Base-by-base conservation (phyloP, 495 filamentous ascomycete species). In the Podospora bellae-mahoneyi region DNA sequence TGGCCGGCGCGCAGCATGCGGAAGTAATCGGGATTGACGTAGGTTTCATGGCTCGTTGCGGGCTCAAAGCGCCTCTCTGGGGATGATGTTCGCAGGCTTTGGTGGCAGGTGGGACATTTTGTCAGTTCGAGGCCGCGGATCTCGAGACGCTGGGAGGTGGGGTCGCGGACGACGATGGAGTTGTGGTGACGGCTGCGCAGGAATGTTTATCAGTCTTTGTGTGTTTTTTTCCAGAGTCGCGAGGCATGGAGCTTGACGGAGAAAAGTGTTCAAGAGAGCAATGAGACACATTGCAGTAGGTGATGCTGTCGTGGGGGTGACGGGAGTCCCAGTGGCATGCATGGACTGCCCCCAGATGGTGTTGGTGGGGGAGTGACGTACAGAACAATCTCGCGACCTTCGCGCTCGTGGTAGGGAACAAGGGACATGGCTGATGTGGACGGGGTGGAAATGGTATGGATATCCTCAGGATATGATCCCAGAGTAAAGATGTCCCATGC, bases 21-120 rank as follows among this genome's bases (percentile, higher is more conserved):
- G 78, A 98, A 99, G 79, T 99, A 99, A 30, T 92, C 88, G 16
- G 92, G 92, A 71, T 90, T 90, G 68, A 97, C 87, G 76, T 94
- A 97, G 67, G 88, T 87, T 1, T 88, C 80, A 26, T 79, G 77
- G 9, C 75, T 72, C 34, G 16, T 48, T n/a, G 61, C 1, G 5
- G 80, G 64, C 7, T 83, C 84, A 65, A 76, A 82, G 64, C 80
- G 79, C 62, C 82, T 79, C 32, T 88, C 82, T 69, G 78, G 80
- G 0, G 82, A 82, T 1, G 82, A 72, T 16, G 79, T 83, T 26
- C 39, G 39, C 63, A 93, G 84, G 34, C 93, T 89, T 58, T 90
- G 90, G 75, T 93, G 92, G 78, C 95, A 99, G 71, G 92, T 90
- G 1, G 94, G 94, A 76, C 94, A 97, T 69, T 92, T 85, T 66